Conservation (phyloP, 2,329 filamentous ascomycete species). For the Macrophomina tecta region DNA sequence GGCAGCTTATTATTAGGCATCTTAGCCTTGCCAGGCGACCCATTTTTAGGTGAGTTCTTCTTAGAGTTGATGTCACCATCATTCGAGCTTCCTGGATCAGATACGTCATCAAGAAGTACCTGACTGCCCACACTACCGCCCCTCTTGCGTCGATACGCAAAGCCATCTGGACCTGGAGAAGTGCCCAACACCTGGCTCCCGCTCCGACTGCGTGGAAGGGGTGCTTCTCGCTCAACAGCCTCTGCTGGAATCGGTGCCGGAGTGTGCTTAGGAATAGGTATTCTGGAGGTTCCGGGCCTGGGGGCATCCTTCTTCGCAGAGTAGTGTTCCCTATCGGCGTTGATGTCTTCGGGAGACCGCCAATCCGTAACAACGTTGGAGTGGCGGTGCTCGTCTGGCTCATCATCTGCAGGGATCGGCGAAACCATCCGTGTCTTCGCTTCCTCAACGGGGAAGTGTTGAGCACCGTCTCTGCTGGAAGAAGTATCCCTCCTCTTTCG, state of each 20-base stretch:
- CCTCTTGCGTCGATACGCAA: conserved; percentile 60
- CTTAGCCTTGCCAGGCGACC: conserved; percentile 49
- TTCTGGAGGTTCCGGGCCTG: conserved; percentile 70
- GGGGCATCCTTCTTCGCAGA: conserved; percentile 46
- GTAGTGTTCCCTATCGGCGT: conserved; percentile 52
- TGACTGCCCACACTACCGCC: conserved; percentile 70
- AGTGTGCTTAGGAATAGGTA: conserved; percentile 83
- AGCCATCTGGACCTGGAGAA: conserved; percentile 4
- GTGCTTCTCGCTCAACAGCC: conserved; percentile 75
- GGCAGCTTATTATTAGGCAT: conserved; percentile 45
- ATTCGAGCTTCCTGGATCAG: conserved; percentile 34
- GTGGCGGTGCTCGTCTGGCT: conserved; percentile 53
- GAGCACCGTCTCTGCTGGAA: conserved; percentile 35
- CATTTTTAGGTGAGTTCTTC: conserved; percentile 23
- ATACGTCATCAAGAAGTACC: conserved; percentile 57
- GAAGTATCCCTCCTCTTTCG: conserved; percentile 41
- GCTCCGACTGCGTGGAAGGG: conserved; percentile 65
- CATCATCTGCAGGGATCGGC: conserved; percentile 48
- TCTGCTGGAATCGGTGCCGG: conserved; percentile 75
- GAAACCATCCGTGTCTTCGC: conserved; percentile 40
- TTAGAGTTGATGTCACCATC: conserved; percentile 17
- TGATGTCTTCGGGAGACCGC: conserved; percentile 77
- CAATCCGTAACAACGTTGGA: conserved; percentile 67
- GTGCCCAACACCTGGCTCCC: conserved; percentile 47
- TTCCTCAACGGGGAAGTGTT: conserved; percentile 30